These are phyloP conservation scores for Plectosphaerella plurivora DNA, from an alignment of 2,329 filamentous ascomycete species.

Conservation along the genomic window DNA sequence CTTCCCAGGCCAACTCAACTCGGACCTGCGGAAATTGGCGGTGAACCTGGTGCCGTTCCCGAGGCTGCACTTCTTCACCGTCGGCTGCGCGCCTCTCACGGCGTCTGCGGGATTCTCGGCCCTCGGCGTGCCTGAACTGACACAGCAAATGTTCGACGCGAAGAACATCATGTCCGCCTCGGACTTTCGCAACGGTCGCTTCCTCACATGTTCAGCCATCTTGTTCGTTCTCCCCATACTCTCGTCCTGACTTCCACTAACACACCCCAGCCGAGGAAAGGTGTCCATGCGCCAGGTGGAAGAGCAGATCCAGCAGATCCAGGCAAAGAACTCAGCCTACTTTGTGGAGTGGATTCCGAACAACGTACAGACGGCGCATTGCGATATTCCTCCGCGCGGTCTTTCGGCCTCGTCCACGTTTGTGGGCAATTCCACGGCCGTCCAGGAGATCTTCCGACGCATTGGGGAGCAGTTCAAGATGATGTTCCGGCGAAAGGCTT, in stretches of 20 bases:
- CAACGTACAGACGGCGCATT: constrained; percentile 96
- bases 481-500: constrained; percentile 99
- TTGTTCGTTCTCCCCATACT: constrained; percentile 55
- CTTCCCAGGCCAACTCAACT: constrained; percentile 99
- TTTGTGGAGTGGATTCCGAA: constrained; percentile 99
- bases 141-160: constrained; percentile 99
- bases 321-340: constrained; percentile 99
- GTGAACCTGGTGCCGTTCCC: constrained; percentile 99
- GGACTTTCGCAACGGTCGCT: constrained; percentile 99
- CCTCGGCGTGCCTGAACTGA: constrained; percentile 94
- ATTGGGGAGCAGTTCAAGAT: constrained; percentile 98
- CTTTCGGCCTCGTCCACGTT: constrained; percentile 99
- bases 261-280: constrained; percentile 73
- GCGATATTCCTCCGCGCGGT: constrained; percentile 78
- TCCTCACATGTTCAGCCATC: constrained; percentile 98
- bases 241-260: neutral
- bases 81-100: constrained; percentile 96
- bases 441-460: constrained; percentile 99
- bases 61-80: constrained; percentile 99
- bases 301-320: constrained; percentile 99
- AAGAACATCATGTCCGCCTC: constrained; percentile 99
- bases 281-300: constrained; percentile 99
- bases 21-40: constrained; percentile 96
- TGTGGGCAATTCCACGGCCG: constrained; percentile 97
- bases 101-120: constrained; percentile 83